phyloP scores from a whole-genome alignment of 257 asterid genomes.

The Solanum pinnatisectum region DNA sequence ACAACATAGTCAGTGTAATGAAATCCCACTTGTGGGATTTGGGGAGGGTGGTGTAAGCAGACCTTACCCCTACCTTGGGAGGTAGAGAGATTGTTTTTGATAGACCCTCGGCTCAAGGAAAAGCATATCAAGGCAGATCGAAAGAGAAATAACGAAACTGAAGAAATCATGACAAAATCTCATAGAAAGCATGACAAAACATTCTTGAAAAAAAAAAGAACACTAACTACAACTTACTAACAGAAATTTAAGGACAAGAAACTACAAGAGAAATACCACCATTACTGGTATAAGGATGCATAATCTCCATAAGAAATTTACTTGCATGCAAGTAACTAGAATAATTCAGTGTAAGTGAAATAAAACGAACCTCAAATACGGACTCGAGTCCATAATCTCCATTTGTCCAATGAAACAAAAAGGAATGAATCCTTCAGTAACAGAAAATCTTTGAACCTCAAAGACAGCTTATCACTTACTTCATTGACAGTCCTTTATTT shows the following conservation, averaged over 20 bases:
- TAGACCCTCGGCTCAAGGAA: neutral
- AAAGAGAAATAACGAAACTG: neutral
- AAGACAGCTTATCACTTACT: constrained; percentile 15
- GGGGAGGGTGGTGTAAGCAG: neutral
- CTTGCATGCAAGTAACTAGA: neutral
- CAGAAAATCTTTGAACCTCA: neutral
- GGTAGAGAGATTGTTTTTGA: neutral
- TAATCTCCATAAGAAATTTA: neutral
- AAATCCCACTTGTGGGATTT: neutral
- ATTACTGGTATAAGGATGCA: neutral
- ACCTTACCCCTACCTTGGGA: neutral
- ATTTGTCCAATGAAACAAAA: constrained; percentile 18
- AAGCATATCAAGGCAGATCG: neutral
- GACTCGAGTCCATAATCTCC: constrained; percentile 36
- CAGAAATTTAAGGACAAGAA: neutral
- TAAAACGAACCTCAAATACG: constrained; percentile 49
- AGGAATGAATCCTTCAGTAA: constrained; percentile 1
- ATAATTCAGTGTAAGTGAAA: neutral
- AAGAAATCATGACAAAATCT: neutral
- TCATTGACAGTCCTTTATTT: constrained; percentile 3
- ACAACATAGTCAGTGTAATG: neutral
- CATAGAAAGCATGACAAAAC: neutral
- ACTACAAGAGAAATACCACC: neutral
- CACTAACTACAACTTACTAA: neutral
- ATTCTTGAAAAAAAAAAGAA: neutral